Conservation (phyloP, 1,284 basidiomycete genomes). For the Apiotrichum brassicae region DNA sequence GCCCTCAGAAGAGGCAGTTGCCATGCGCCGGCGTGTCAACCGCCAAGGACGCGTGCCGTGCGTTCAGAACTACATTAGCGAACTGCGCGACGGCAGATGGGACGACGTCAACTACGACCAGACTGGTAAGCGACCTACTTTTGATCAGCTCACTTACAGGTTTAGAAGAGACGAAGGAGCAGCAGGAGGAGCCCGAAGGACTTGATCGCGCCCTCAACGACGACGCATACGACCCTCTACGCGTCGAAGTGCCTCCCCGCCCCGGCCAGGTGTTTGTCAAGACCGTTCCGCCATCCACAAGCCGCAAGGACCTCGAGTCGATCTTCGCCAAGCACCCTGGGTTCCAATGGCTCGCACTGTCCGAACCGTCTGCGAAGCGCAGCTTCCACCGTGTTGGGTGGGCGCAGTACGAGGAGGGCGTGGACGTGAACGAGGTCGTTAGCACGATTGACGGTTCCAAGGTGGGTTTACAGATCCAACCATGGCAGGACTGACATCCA, state of each 20-base stretch:
- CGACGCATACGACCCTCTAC: conserved; percentile 55
- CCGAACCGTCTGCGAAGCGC: conserved; percentile 80
- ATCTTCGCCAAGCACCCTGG: conserved; percentile 52
- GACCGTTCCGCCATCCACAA: conserved; percentile 84
- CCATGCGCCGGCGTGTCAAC: conserved; percentile 66
- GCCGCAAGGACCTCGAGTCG: conserved; percentile 76
- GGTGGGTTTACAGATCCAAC: conserved; percentile 49
- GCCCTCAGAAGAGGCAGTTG: conserved; percentile 59
- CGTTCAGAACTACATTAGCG: conserved; percentile 63
- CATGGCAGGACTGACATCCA: conserved; percentile 38
- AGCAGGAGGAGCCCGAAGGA: conserved; percentile 31
- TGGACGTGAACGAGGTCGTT: conserved; percentile 68
- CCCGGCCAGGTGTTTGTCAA: conserved; percentile 88
- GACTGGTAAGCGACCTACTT: conserved; percentile 18
- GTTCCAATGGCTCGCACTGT: conserved; percentile 68
- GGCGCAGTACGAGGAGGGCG: conserved; percentile 75
- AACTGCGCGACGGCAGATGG: conserved; percentile 72
- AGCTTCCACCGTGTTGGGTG: conserved; percentile 88
- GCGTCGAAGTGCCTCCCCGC: conserved; percentile 63
- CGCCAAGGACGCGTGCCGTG: conserved; percentile 73
- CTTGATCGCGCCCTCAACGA: conserved; percentile 33
- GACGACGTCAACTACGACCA: conserved; percentile 55
- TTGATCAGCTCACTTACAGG: not conserved
- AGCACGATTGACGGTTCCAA: conserved; percentile 71
- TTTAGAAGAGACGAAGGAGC: conserved; percentile 6